Percentiles rank a stretch among this genome's conserved stretches.
Conservation (phyloP, 2,329 filamentous ascomycete genomes). For the Penicillium rolfsii region DNA sequence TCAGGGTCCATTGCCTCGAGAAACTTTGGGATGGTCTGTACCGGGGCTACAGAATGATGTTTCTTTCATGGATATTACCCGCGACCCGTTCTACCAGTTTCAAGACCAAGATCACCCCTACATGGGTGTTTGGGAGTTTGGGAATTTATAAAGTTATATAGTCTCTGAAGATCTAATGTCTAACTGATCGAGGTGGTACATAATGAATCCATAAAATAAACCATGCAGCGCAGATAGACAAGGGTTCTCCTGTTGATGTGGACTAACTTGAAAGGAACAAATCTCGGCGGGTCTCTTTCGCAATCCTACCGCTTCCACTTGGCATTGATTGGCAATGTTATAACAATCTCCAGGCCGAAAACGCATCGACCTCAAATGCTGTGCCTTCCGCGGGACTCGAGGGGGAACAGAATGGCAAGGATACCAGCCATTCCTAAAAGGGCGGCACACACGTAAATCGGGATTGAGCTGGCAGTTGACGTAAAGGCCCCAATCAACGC, state of each 20-base stretch:
- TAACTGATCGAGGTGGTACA: not conserved
- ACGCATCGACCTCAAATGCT: not conserved
- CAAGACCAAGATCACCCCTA: conserved; percentile 34
- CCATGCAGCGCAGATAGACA: not conserved
- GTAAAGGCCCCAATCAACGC: conserved; percentile 28
- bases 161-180: not conserved
- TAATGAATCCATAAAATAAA: not conserved
- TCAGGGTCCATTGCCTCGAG: conserved; percentile 11
- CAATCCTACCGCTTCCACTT: not conserved
- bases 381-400: conserved; percentile 21
- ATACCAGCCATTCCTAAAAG: conserved; percentile 25
- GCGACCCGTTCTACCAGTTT: conserved; percentile 38
- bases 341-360: not conserved
- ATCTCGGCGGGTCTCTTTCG: not conserved
- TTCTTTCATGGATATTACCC: conserved; percentile 34
- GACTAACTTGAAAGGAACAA: not conserved
- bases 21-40: conserved; percentile 20
- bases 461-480: conserved; percentile 28
- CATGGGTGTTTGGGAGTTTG: conserved; percentile 35
- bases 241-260: not conserved
- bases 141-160: conserved; percentile 25
- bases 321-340: not conserved
- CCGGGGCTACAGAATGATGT: conserved; percentile 27
- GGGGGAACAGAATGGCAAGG: conserved; percentile 23
- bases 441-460: conserved; percentile 33